Evolutionary conservation across 2,329 filamentous ascomycete species (phyloP).

Genomic region (Diplodia sapinea): DNA sequence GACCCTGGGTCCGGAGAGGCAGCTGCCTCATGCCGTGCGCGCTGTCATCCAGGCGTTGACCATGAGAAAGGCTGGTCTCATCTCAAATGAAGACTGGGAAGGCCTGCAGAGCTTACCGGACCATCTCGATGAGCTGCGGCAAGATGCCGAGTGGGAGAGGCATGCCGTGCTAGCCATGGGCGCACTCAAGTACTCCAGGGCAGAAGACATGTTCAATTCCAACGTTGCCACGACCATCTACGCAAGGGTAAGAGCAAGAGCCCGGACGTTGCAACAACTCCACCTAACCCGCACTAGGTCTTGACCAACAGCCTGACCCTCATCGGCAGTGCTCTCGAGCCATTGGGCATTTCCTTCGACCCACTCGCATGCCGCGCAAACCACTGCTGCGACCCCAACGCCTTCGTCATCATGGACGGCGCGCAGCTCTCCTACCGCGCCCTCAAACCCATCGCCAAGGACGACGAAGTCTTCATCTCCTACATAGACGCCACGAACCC

Average conservation of each 20-base stretch:
- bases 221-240: constrained; percentile 45
- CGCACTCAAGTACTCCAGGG: constrained; percentile 59
- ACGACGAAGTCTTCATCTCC: constrained; percentile 65
- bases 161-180: constrained; percentile 61
- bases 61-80: constrained; percentile 48
- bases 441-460: constrained; percentile 57
- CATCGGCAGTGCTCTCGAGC: constrained; percentile 61
- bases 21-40: constrained; percentile 62
- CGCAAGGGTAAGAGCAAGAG: constrained; percentile 47
- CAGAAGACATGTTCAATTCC: constrained; percentile 45
- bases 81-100: constrained; percentile 50
- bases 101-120: constrained; percentile 53
- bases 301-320: constrained; percentile 65
- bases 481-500: constrained; percentile 66
- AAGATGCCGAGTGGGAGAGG: constrained; percentile 49
- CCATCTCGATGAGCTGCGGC: constrained; percentile 57
- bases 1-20: constrained; percentile 36
- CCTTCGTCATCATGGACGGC: constrained; percentile 63
- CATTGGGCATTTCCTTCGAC: constrained; percentile 65
- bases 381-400: constrained; percentile 68
- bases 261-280: not conserved
- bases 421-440: constrained; percentile 58
- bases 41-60: constrained; percentile 61
- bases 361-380: constrained; percentile 62
- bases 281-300: constrained; percentile 48